Percentiles rank a stretch among this genome's conserved stretches.
These are phyloP conservation scores for Epichloe sp. DNA, from an alignment of 2,329 filamentous ascomycete species.

Conservation along the genomic window DNA sequence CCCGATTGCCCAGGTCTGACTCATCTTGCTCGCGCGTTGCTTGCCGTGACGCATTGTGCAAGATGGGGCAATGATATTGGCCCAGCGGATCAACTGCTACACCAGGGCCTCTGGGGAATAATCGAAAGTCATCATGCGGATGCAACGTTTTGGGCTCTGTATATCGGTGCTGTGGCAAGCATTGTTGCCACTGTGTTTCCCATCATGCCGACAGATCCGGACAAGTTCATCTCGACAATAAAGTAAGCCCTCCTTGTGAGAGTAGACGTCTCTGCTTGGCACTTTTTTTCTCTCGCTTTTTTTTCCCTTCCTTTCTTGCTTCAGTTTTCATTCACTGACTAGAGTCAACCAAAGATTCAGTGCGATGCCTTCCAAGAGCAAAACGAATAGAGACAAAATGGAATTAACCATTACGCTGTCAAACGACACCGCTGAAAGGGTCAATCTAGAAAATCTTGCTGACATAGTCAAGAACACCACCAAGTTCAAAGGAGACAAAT, in stretches of 20 bases:
- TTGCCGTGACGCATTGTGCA: constrained; percentile 59
- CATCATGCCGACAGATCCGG: constrained; percentile 23
- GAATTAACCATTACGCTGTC: constrained; percentile 23
- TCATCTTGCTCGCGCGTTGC: constrained; percentile 55
- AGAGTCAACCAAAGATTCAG: background rate
- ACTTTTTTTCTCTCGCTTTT: background rate
- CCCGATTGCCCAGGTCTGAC: constrained; percentile 59
- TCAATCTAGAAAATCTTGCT: constrained; percentile 21
- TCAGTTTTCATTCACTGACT: background rate
- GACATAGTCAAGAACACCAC: constrained; percentile 20
- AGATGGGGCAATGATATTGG: constrained; percentile 56
- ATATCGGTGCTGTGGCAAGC: constrained; percentile 35
- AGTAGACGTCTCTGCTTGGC: background rate
- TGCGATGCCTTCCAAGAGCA: background rate
- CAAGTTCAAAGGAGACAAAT: constrained; percentile 19
- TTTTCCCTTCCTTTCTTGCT: background rate
- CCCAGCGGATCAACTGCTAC: constrained; percentile 31
- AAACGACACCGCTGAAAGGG: constrained; percentile 14
- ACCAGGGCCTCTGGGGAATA: constrained; percentile 28
- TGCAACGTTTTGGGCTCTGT: constrained; percentile 39
- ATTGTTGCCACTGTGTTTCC: constrained; percentile 30
- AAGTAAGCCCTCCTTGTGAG: constrained; percentile 18
- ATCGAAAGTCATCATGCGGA: constrained; percentile 23
- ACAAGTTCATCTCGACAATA: constrained; percentile 22
- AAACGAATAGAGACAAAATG: constrained; percentile 23